Evolutionary conservation across 805 yeast genomes (phyloP).

Genomic region (Ogataea nitratoaversa): DNA sequence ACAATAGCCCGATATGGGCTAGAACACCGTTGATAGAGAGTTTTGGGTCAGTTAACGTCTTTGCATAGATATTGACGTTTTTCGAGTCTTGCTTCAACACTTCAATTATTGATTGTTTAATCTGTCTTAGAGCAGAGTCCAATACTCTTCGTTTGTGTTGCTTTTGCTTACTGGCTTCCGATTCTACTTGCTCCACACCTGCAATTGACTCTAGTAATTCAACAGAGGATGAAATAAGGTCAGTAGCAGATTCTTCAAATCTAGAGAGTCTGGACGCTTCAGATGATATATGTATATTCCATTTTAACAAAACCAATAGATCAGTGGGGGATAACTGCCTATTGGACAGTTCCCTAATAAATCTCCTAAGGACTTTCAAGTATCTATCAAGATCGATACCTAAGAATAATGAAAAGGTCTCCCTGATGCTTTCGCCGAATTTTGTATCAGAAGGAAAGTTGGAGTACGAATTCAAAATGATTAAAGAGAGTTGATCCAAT

Average conservation of each 20-base stretch:
- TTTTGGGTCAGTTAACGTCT: conserved; percentile 13
- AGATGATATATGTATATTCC: conserved; percentile 43
- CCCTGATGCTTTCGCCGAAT: conserved; percentile 41
- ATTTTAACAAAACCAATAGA: conserved; percentile 51
- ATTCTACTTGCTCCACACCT: conserved; percentile 29
- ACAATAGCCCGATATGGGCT: conserved; percentile 18
- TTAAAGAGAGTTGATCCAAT: conserved; percentile 28
- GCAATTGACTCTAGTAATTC: conserved; percentile 34
- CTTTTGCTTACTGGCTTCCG: conserved; percentile 26
- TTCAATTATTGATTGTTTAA: conserved; percentile 20
- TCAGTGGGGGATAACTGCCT: conserved; percentile 49
- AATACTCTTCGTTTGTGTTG: conserved; percentile 39
- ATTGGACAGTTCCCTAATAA: conserved; percentile 32
- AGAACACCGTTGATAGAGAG: conserved; percentile 18
- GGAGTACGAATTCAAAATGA: conserved; percentile 44
- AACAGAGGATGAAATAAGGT: conserved; percentile 31
- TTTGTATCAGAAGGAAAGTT: conserved; percentile 45
- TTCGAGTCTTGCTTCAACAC: conserved; percentile 19
- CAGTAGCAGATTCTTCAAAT: conserved; percentile 19
- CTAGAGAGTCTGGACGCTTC: conserved; percentile 20
- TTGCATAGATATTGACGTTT: conserved; percentile 2
- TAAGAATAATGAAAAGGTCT: conserved; percentile 37
- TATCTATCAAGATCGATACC: conserved; percentile 25
- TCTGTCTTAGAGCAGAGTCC: conserved; percentile 29
- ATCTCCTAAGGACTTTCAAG: conserved; percentile 33